Percentiles rank a stretch among this genome's conserved stretches.
Evolutionary conservation across 192 early-diverging fungal genomes (phyloP).

Genomic region (Coemansia sp.): DNA sequence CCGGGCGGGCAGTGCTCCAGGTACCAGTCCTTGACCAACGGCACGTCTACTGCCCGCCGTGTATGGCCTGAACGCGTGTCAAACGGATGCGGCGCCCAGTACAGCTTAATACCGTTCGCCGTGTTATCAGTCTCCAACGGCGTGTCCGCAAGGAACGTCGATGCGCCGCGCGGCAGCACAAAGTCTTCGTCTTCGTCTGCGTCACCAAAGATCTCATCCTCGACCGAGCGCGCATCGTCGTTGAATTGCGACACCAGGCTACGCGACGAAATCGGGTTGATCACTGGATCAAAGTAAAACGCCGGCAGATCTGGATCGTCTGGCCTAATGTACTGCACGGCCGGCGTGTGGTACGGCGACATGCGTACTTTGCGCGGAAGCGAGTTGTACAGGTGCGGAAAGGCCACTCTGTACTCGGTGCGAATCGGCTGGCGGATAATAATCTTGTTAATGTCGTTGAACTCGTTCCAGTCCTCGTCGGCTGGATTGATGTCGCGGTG

Average conservation of each 20-base stretch:
- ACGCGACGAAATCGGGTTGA: conserved; percentile 85
- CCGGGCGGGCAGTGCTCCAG: conserved; percentile 91
- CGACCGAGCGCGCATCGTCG: conserved; percentile 64
- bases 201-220: conserved; percentile 75
- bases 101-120: conserved; percentile 86
- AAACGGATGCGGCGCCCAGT: conserved; percentile 98
- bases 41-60: conserved; percentile 89
- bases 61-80: conserved; percentile 88
- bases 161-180: conserved; percentile 72
- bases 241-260: conserved; percentile 64
- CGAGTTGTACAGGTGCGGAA: conserved; percentile 98
- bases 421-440: conserved; percentile 98
- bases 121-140: conserved; percentile 90
- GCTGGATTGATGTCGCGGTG: conserved; percentile 93
- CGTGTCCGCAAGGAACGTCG: conserved; percentile 76
- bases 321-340: conserved; percentile 81
- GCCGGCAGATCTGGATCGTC: conserved; percentile 96
- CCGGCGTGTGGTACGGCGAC: conserved; percentile 91
- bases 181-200: conserved; percentile 70
- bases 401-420: conserved; percentile 98
- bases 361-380: conserved; percentile 90
- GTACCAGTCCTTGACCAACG: conserved; percentile 97
- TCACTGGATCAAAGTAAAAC: conserved; percentile 95
- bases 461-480: conserved; percentile 99
- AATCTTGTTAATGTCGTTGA: conserved; percentile 99